These are phyloP conservation scores for Solanum hybrid DNA, from an alignment of 305 asterid genomes.

Conservation along the genomic window DNA sequence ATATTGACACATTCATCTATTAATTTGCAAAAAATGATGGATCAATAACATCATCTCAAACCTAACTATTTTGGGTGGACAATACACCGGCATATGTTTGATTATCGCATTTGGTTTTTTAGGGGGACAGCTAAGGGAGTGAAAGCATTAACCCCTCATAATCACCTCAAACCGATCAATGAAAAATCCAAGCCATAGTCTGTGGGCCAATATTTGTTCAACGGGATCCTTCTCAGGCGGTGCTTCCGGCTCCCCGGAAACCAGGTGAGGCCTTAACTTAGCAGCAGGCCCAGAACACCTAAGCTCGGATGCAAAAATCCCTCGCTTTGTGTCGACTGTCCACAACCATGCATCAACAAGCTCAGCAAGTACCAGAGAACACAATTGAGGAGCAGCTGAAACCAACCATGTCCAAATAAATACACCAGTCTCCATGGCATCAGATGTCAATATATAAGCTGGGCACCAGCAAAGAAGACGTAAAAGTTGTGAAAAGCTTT, in stretches of 20 bases:
- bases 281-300: constrained; percentile 91
- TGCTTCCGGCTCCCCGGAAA: constrained; percentile 86
- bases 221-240: constrained; percentile 86
- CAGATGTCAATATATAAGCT: constrained; percentile 89
- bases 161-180: constrained; percentile 96
- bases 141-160: background rate
- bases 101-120: background rate
- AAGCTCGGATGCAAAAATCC: constrained; percentile 86
- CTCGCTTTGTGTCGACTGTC: constrained; percentile 96
- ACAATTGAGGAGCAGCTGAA: constrained; percentile 97
- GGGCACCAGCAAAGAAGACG: constrained; percentile 99
- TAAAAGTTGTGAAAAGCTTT: constrained; percentile 92
- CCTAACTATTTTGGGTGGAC: constrained; percentile 1
- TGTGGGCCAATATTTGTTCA: constrained; percentile 90
- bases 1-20: background rate
- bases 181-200: constrained; percentile 97
- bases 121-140: background rate
- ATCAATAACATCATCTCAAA: background rate
- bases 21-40: background rate
- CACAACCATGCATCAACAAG: constrained; percentile 99
- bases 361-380: constrained; percentile 93
- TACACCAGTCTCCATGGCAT: constrained; percentile 97
- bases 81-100: background rate
- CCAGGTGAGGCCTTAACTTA: constrained; percentile 95
- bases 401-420: constrained; percentile 99